Evolutionary conservation across 495 filamentous ascomycete species (phyloP), one percentile per base, ranked within the genome.

Genomic region (Penicillium silybi): DNA sequence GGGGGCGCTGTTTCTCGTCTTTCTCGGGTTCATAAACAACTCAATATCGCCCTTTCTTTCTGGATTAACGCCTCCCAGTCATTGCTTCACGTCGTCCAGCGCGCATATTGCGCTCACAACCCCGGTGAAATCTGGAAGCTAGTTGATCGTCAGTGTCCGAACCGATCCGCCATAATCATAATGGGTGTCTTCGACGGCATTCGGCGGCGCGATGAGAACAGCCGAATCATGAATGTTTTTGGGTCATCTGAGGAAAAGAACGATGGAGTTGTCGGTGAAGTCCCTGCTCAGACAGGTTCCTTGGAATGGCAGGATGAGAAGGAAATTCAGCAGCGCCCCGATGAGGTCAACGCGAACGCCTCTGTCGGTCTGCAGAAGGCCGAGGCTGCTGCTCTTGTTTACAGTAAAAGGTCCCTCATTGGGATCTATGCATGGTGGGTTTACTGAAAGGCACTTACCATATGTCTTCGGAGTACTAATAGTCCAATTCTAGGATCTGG

Each of bases 361-460:
- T 58, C 58, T 16, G 13, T 64, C 7, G 73, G 73, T 41, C 54
- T 71, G 8, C 68, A 73, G 45, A 74, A 72, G 46, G 71, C 66
- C 0, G 74, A 77, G 48, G 74, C 74, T 6, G 67, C 70, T 4
- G 73, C 74, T 16, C 54, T 74, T n/a, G 68, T 64, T 2, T 77
- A 72, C 71, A 66, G 54, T 20, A 66, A 59, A 13, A 52, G 52
- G 3, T 62, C 56, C 0, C 59, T 69, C 2, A 58, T 66, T 38
- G 44, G 43, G 2, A 70, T 69, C 25, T 77, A 75, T 57, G 69
- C 65, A 11, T 71, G 63, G 72, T 75, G 29, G 63, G 68, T 58
- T 16, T 10, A 16, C 22, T 23, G 6, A 6, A 2, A 23, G 22
- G 22, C 2, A 23, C 22, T 23, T 23, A 6, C 6, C 2, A 6